Evolutionary conservation across 2,329 filamentous ascomycete species (phyloP), one percentile per base, ranked within the genome.

Genomic region (Alternaria sp.): DNA sequence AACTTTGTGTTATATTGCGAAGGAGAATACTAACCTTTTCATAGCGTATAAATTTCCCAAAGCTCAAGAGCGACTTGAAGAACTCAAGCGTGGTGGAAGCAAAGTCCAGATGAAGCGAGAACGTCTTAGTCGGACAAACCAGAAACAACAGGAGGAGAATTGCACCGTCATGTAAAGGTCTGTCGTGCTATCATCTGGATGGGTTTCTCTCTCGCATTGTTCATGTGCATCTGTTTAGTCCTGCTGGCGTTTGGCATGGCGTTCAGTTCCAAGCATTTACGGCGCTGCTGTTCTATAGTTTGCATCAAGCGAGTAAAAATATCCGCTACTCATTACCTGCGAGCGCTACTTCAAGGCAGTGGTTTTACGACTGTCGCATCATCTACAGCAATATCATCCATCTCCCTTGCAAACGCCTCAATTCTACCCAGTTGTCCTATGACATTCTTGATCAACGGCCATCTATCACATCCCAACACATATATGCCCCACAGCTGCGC

Each of bases 11-110:
- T 12, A 11, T 3, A 18, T 22, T 4, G 42, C 11, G 7, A 7
- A 14, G 22, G 30, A 32, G 12, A 42, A 26, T 18, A 58, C 67
- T 75, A 63, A 76, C 51, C 5, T 9, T 12, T 28, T 5, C 61
- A 54, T 67, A 97, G 94, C 94, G 60, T 94, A 98, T 82, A 93
- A 96, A 74, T 97, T 96, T 75, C 91, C 92, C 44, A 97, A 97
- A 79, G 95, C 95, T 14, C 89, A 94, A 59, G 93, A 97, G 74
- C 88, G 94, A 48, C 86, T 99, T 5, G 94, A 98, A 75, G 95
- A 98, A 68, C 85, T 99, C 55, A 96, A 96, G 81, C 87, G 88
- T 63, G 88, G 89, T 2, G 92, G 92, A 24, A 89, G 88, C 43
- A 91, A 89, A 67, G 85, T 83, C 49, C 88, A 91, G 63, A 92